A percentile compares a stretch with the other conserved stretches of the same genome.
Conservation (phyloP, 345 rosid species). For the Pugionium cornutum region DNA sequence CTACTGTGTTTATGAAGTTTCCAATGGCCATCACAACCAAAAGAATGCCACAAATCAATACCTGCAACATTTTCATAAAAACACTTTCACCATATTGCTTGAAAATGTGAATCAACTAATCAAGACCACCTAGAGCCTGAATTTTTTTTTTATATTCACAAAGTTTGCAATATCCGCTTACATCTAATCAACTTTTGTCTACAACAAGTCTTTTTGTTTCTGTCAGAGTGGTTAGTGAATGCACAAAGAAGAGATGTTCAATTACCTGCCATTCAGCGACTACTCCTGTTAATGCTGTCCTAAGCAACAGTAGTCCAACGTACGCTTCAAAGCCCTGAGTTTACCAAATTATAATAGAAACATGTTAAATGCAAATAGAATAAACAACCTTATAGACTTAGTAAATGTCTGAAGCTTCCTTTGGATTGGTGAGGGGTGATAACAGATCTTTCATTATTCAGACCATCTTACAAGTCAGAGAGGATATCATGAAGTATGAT, state of each 20-base stretch:
- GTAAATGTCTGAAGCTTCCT: background rate
- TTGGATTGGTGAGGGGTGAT: background rate
- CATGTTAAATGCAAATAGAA: background rate
- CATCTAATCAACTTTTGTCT: background rate
- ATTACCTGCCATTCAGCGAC: slow-evolving; percentile 92
- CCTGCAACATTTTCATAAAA: slow-evolving; percentile 45
- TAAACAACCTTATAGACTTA: no score
- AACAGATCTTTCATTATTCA: slow-evolving; percentile 5
- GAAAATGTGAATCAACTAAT: slow-evolving; percentile 4
- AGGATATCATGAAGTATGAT: slow-evolving; percentile 4
- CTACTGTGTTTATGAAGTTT: slow-evolving; percentile 80
- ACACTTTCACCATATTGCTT: background rate
- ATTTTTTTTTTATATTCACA: background rate
- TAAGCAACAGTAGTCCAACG: slow-evolving; percentile 81
- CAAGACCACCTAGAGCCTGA: background rate
- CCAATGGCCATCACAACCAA: slow-evolving; percentile 91
- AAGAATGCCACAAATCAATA: slow-evolving; percentile 71
- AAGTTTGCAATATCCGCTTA: background rate
- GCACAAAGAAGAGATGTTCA: slow-evolving; percentile 7
- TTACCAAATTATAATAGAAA: slow-evolving; percentile 9
- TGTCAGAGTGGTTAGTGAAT: background rate
- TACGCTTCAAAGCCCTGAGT: slow-evolving; percentile 91
- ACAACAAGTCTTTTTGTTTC: background rate
- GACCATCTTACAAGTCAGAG: slow-evolving; percentile 16
- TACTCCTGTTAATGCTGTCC: slow-evolving; percentile 72